These are phyloP conservation scores for Carex myosuroides DNA, from an alignment of 176 grass and related monocot genomes.

Conservation along the genomic window DNA sequence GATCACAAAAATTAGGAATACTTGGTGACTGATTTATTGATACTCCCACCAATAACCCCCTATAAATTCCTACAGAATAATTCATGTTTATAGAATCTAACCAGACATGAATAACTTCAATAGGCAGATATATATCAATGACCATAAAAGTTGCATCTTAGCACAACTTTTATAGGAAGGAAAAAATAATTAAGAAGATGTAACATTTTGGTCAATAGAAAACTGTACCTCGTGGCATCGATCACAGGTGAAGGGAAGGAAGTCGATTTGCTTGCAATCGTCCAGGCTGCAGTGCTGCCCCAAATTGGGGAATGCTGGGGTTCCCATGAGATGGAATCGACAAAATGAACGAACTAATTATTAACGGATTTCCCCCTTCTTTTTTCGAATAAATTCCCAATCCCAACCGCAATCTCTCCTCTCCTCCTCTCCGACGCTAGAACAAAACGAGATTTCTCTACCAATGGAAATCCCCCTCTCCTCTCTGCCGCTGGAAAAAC, in stretches of 20 bases:
- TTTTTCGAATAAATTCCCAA: background rate
- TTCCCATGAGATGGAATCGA: slow-evolving; percentile 51
- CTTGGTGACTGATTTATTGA: background rate
- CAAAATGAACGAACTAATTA: background rate
- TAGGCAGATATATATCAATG: background rate
- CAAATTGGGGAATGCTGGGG: slow-evolving; percentile 84
- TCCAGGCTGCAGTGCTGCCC: slow-evolving; percentile 90
- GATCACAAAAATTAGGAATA: slow-evolving; percentile 1
- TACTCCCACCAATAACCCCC: background rate
- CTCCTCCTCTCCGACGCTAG: background rate
- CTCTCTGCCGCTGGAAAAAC: background rate
- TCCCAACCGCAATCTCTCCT: background rate
- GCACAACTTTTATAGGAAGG: background rate
- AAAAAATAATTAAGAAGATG: background rate
- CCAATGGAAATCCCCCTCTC: background rate
- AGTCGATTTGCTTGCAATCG: slow-evolving; percentile 86
- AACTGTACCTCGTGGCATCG: slow-evolving; percentile 61
- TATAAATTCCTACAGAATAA: background rate
- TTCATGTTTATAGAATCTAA: background rate
- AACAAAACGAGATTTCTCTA: background rate
- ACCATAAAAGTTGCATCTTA: background rate
- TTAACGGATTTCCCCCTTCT: background rate
- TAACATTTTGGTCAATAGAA: background rate
- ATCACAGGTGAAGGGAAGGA: slow-evolving; percentile 98
- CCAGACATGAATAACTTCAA: background rate